A percentile compares a stretch with the other conserved stretches of the same genome.
These are phyloP conservation scores for Curvularia lunata DNA, from an alignment of 2,329 filamentous ascomycete genomes.

Conservation along the genomic window DNA sequence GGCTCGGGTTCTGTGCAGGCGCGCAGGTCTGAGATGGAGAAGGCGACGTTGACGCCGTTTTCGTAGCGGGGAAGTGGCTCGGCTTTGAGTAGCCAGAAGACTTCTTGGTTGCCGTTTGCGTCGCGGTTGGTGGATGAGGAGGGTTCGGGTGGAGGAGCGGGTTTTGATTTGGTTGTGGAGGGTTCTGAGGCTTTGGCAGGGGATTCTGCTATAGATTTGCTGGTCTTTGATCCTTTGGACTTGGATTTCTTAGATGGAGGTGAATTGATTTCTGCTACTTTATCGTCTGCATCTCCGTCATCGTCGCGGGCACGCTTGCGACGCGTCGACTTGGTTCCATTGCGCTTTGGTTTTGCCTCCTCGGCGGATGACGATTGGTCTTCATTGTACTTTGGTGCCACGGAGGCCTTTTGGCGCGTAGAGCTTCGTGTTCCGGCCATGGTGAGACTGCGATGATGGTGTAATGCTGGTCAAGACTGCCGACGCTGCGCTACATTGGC, in stretches of 20 bases:
- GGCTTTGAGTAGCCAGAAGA: constrained; percentile 59
- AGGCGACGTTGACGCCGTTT: constrained; percentile 86
- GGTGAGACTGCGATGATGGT: constrained; percentile 5
- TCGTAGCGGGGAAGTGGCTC: constrained; percentile 85
- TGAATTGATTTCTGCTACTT: constrained; percentile 16
- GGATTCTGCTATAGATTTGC: constrained; percentile 1
- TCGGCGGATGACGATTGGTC: constrained; percentile 23
- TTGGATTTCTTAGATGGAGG: constrained; percentile 35
- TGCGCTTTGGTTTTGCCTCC: constrained; percentile 26
- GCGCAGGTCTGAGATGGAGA: constrained; percentile 89
- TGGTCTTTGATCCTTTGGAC: constrained; percentile 17
- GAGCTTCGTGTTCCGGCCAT: constrained; percentile 43
- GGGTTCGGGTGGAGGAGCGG: constrained; percentile 20
- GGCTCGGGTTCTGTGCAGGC: constrained; percentile 77
- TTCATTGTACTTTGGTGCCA: constrained; percentile 31
- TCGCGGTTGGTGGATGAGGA: constrained; percentile 37
- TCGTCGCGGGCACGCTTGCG: constrained; percentile 37
- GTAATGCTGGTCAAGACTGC: constrained; percentile 5
- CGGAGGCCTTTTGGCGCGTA: constrained; percentile 32
- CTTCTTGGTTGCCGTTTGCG: constrained; percentile 35
- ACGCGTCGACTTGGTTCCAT: constrained; percentile 34
- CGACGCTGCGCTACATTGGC: constrained; percentile 4
- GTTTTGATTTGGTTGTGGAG: constrained; percentile 16
- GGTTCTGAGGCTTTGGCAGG: constrained; percentile 4
- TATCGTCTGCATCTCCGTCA: constrained; percentile 19